Evolutionary conservation across 495 filamentous ascomycete genomes (phyloP).

Genomic region (Aspergillus haitiensis): DNA sequence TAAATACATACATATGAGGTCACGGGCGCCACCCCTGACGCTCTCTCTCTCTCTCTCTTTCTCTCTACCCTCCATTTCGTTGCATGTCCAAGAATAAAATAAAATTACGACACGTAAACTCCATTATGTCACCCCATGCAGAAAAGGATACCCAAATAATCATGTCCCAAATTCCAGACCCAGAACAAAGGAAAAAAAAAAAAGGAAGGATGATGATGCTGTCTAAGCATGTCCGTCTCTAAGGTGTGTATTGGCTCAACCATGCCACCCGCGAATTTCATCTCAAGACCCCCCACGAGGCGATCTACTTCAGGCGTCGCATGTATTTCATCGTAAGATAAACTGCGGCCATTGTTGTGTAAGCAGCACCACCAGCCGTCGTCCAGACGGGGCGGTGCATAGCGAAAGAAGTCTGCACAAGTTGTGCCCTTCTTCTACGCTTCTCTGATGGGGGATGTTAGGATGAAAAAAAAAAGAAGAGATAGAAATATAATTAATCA

Average conservation of each 20-base stretch:
- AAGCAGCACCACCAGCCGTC: slow-evolving; percentile 38
- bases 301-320: slow-evolving; percentile 27
- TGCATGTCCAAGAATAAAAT: neutral
- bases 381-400: slow-evolving; percentile 47
- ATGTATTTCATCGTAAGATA: slow-evolving; percentile 43
- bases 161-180: slow-evolving; percentile 1
- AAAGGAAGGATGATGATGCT: neutral
- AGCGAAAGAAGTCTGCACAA: slow-evolving; percentile 41
- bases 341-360: slow-evolving; percentile 42
- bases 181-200: slow-evolving; percentile 3
- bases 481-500: neutral
- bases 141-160: neutral
- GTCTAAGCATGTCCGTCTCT: slow-evolving; percentile 9
- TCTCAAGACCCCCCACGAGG: neutral
- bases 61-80: neutral
- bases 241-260: neutral
- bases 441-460: slow-evolving; percentile 26
- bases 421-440: slow-evolving; percentile 31
- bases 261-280: neutral
- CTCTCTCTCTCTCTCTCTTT: neutral
- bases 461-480: neutral
- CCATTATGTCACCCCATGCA: neutral
- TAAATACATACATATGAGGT: neutral
- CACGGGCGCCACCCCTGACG: slow-evolving; percentile 2
- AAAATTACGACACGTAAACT: neutral